Percentiles rank a stretch among this genome's conserved stretches.
Conservation (phyloP, 2,329 filamentous ascomycete genomes). For the Didymella arachidicola region DNA sequence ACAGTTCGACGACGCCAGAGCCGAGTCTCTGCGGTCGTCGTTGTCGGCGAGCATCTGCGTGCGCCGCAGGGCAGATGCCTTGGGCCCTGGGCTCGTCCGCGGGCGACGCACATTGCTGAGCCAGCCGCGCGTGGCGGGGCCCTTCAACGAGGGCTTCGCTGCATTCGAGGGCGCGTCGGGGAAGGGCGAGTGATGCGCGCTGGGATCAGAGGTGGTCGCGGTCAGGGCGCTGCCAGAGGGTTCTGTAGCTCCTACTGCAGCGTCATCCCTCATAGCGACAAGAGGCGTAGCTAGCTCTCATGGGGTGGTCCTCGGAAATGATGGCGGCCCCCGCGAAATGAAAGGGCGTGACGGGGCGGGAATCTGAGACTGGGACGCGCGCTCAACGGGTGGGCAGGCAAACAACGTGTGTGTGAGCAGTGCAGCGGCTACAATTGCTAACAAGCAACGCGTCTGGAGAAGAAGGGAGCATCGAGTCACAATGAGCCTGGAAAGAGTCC, state of each 20-base stretch:
- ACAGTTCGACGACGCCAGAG: slow-evolving; percentile 48
- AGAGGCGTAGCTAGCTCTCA: slow-evolving; percentile 41
- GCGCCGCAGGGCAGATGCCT: slow-evolving; percentile 41
- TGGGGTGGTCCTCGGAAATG: slow-evolving; percentile 36
- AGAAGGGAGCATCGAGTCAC: slow-evolving; percentile 18
- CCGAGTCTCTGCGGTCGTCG: slow-evolving; percentile 52
- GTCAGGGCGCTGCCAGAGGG: slow-evolving; percentile 32
- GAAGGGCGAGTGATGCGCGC: slow-evolving; percentile 6
- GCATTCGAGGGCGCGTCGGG: slow-evolving; percentile 23
- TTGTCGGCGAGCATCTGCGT: slow-evolving; percentile 39
- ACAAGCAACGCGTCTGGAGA: slow-evolving; percentile 29
- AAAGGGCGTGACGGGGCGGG: slow-evolving; percentile 32
- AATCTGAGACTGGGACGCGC: slow-evolving; percentile 27
- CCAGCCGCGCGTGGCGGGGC: slow-evolving; percentile 46
- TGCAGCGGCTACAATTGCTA: slow-evolving; percentile 25
- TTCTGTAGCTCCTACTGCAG: slow-evolving; percentile 26
- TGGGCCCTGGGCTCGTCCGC: slow-evolving; percentile 48
- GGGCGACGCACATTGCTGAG: slow-evolving; percentile 49
- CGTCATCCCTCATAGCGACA: slow-evolving; percentile 46
- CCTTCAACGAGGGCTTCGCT: slow-evolving; percentile 24
- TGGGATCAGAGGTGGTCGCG: slow-evolving; percentile 22
- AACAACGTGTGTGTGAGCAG: slow-evolving; percentile 19
- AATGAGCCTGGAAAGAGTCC: slow-evolving; percentile 11
- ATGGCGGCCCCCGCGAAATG: slow-evolving; percentile 41
- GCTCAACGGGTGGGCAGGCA: slow-evolving; percentile 14